phyloP scores from a whole-genome alignment of 2,329 filamentous ascomycete species.

The Helotiales sp. region DNA sequence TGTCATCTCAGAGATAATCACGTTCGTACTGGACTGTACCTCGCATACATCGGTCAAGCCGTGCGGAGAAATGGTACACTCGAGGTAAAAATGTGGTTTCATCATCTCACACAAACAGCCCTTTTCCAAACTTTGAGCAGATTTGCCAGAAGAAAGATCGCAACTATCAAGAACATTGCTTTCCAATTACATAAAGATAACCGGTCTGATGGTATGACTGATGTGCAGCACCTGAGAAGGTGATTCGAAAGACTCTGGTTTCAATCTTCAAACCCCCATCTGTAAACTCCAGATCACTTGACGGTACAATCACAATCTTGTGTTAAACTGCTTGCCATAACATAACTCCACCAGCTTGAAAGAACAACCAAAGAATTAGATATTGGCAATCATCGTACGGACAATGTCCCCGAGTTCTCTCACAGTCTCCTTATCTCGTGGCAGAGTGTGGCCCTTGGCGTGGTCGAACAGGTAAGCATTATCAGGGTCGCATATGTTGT shows the following conservation, averaged over 20 bases:
- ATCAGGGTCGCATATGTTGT: constrained; percentile 64
- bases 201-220: not conserved
- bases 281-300: not conserved
- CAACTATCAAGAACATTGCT: not conserved
- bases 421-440: constrained; percentile 45
- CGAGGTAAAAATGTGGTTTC: not conserved
- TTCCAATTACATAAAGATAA: not conserved
- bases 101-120: too few relatives aligned
- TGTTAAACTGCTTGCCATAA: not conserved
- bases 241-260: not conserved
- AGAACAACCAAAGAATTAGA: constrained; percentile 4
- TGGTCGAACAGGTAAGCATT: constrained; percentile 63
- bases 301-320: not conserved
- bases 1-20: too few relatives aligned
- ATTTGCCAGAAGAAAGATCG: too few relatives aligned
- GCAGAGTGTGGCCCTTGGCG: constrained; percentile 64
- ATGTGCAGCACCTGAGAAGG: not conserved
- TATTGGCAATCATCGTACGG: constrained; percentile 22
- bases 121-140: too few relatives aligned
- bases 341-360: not conserved
- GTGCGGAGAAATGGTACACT: not conserved
- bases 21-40: too few relatives aligned
- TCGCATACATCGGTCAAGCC: not conserved
- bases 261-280: not conserved
- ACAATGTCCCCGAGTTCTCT: constrained; percentile 36